Base-by-base conservation (phyloP, 1,284 basidiomycete species). In the Neonothopanus nambi region DNA sequence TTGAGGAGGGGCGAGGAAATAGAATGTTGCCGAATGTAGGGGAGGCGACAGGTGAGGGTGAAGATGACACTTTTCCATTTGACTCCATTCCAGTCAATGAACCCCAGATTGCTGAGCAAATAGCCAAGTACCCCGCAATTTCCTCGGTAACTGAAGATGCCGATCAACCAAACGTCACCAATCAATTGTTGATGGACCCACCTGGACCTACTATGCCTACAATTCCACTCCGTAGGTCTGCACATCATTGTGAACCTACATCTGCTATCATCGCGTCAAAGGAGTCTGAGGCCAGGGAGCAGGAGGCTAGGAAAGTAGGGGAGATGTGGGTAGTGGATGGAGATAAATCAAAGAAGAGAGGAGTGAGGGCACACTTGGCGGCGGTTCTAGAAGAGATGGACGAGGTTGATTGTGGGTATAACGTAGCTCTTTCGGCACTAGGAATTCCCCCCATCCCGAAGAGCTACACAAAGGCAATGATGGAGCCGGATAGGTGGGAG, bases 1-100 rank as follows among this genome's bases (percentile, higher is more conserved):
- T n/a, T n/a, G 61, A 67, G 6, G 63, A 68, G 30, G 58, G 61
- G 0, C 7, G 15, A 1, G 54, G 51, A 1, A 55, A 62, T 30
- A 18, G 57, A 17, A 49, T 58, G 20, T 39, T 40, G 18, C 37
- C 60, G 35, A 41, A 49, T 52, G 47, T 44, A 48, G 13, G 39
- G 39, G 50, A 42, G 39, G 33, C 18, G 28, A 12, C 24, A 17
- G 37, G 35, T 17, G 39, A 26, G 24, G 49, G 42, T 28, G 57
- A 37, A 13, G 17, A 15, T 17, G 43, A 40, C 38, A 40, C 6
- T n/a, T n/a, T n/a, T n/a, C n/a, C n/a, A n/a, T n/a, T n/a, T n/a
- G n/a, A n/a, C n/a, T n/a, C n/a, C n/a, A n/a, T n/a, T n/a, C n/a
- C 35, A 9, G 9, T 36, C 9, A 36, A 9, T 9, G 9, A 9